These are phyloP conservation scores for Naegleria fowleri DNA, from an alignment of 208 protist genomes.

Conservation along the genomic window DNA sequence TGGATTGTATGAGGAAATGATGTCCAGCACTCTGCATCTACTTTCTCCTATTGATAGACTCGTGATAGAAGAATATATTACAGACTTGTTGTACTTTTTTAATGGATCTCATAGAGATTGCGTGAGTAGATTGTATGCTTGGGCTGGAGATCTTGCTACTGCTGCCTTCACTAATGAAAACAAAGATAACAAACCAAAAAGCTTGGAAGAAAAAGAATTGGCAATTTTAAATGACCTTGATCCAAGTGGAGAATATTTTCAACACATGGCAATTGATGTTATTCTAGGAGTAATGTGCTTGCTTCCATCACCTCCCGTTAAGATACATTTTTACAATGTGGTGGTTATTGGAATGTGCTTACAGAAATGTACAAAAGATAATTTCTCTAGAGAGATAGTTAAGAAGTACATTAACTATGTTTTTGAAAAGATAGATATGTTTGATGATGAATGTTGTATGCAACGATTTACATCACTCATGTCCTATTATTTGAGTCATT, in stretches of 20 bases:
- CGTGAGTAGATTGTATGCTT: background rate
- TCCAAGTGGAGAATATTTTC: background rate
- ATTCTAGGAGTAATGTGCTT: background rate
- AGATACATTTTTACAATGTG: constrained; percentile 1
- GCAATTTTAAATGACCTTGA: background rate
- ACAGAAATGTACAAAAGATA: background rate
- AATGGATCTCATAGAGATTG: constrained; percentile 2
- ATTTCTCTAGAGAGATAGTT: constrained; percentile 5
- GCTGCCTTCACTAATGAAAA: background rate
- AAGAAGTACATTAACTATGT: background rate
- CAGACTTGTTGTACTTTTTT: constrained; percentile 2
- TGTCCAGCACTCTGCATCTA: background rate
- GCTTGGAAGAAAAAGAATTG: background rate
- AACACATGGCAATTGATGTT: background rate
- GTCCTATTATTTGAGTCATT: constrained; percentile 1
- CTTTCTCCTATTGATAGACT: background rate
- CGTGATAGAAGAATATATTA: background rate
- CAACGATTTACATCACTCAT: background rate
- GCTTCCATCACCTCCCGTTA: background rate
- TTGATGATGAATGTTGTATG: constrained; percentile 7
- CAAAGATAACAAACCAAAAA: background rate
- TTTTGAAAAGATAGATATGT: background rate
- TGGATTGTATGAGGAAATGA: background rate
- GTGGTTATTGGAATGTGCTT: background rate
- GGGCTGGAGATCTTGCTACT: background rate